These are phyloP conservation scores for Phytophthora cactorum DNA, from an alignment of 352 stramenopile genomes.

Conservation along the genomic window DNA sequence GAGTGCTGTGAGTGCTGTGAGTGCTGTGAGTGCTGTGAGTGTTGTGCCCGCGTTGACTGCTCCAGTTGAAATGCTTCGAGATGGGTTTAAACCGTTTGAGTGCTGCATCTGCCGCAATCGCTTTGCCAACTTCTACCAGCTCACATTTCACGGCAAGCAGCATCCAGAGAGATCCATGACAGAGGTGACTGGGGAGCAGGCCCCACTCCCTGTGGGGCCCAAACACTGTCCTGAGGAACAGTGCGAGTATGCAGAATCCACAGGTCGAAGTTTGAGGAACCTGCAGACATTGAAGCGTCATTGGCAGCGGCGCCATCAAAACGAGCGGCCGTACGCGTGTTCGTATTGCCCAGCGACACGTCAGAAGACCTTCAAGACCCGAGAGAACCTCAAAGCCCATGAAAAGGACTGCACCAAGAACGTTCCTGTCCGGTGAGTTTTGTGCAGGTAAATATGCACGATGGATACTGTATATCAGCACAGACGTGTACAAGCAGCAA, in stretches of 20 bases:
- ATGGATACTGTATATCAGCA: conserved; percentile 1
- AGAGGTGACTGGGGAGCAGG: conserved; percentile 46
- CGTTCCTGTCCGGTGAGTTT: conserved; percentile 19
- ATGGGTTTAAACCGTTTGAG: conserved; percentile 71
- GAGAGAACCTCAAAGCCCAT: conserved; percentile 74
- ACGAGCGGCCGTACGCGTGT: conserved; percentile 57
- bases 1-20: neutral
- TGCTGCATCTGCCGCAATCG: conserved; percentile 61
- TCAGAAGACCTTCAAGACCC: conserved; percentile 73
- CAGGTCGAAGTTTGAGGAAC: conserved; percentile 62
- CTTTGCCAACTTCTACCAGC: conserved; percentile 75
- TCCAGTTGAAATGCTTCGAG: conserved; percentile 59
- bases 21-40: conserved; percentile 9
- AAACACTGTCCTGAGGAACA: conserved; percentile 63
- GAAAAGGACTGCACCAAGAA: conserved; percentile 65
- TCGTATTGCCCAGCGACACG: conserved; percentile 40
- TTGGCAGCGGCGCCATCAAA: conserved; percentile 71
- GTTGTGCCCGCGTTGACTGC: conserved; percentile 38
- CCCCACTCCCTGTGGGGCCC: conserved; percentile 56
- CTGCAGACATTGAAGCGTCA: conserved; percentile 78
- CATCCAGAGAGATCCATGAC: conserved; percentile 40
- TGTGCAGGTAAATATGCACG: neutral
- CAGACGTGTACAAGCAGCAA: conserved; percentile 11
- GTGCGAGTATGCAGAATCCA: conserved; percentile 59
- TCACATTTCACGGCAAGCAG: conserved; percentile 75